Percentiles rank a stretch among this genome's conserved stretches.
These are phyloP conservation scores for Crepidotus variabilis DNA, from an alignment of 768 basidiomycete genomes.

Conservation along the genomic window DNA sequence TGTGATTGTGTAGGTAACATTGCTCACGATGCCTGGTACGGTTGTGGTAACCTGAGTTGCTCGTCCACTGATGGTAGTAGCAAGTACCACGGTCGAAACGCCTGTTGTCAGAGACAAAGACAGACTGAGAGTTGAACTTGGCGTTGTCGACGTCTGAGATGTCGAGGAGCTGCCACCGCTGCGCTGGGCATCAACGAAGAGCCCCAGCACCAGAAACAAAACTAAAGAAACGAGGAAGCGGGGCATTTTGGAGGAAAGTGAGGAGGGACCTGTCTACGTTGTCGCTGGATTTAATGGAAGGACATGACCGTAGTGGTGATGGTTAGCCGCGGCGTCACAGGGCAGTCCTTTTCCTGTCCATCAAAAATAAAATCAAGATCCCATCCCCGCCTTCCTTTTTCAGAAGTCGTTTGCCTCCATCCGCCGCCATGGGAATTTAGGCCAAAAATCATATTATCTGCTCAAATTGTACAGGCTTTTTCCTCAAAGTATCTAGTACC, in stretches of 20 bases:
- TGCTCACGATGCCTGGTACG: conserved; percentile 51
- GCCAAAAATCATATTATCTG: conserved; percentile 43
- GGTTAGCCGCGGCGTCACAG: conserved; percentile 15
- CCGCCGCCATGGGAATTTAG: too few relatives aligned
- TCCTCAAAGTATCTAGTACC: conserved; percentile 41
- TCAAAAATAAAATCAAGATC: conserved; percentile 8
- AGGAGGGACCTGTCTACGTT: conserved; percentile 2
- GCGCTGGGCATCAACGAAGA: conserved; percentile 16
- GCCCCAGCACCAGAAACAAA: conserved; percentile 15
- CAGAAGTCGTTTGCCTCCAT: background rate
- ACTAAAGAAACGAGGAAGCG: conserved; percentile 14
- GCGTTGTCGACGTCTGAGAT: conserved; percentile 7
- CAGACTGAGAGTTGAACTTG: conserved; percentile 31
- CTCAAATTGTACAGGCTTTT: conserved; percentile 42
- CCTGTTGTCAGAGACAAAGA: conserved; percentile 53
- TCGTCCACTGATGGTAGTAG: conserved; percentile 46
- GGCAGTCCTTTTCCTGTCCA: background rate
- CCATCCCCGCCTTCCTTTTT: background rate
- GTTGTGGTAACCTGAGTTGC: conserved; percentile 48
- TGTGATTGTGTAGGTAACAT: conserved; percentile 57
- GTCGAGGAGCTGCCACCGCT: conserved; percentile 15
- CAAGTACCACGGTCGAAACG: conserved; percentile 42
- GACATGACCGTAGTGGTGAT: background rate
- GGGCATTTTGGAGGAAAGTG: conserved; percentile 11
- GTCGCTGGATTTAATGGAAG: background rate